Percentiles rank a stretch among this genome's conserved stretches.
These are phyloP conservation scores for Kluyveromyces marxianus DNA, from an alignment of 1,139 yeast species.

Conservation along the genomic window DNA sequence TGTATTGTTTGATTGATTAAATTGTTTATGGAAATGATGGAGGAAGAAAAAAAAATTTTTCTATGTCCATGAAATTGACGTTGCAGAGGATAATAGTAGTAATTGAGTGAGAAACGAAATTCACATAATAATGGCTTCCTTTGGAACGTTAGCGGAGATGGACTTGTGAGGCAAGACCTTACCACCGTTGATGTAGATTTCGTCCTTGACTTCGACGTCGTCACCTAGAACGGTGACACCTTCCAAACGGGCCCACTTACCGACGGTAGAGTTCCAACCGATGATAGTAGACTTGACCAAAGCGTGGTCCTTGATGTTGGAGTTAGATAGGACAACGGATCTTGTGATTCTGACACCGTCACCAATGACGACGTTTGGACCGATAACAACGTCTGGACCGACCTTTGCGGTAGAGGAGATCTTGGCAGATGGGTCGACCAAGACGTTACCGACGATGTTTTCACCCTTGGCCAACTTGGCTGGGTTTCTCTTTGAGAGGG, in stretches of 20 bases:
- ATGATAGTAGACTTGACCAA: conserved; percentile 97
- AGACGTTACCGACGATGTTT: conserved; percentile 87
- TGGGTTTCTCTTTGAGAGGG: conserved; percentile 76
- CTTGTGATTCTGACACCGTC: conserved; percentile 98
- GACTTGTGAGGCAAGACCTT: conserved; percentile 98
- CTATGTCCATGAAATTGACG: no score
- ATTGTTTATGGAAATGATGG: no score
- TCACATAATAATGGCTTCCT: conserved; percentile 96
- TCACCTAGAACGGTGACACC: conserved; percentile 98
- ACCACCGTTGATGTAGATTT: conserved; percentile 98
- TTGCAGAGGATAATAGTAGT: background rate
- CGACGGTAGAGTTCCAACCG: conserved; percentile 98
- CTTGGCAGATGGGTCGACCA: conserved; percentile 92
- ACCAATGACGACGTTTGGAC: conserved; percentile 93
- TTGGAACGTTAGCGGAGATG: conserved; percentile 92
- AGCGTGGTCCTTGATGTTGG: conserved; percentile 93
- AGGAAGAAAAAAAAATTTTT: no score
- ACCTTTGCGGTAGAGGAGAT: conserved; percentile 90
- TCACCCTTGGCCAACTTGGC: conserved; percentile 53
- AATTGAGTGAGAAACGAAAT: background rate
- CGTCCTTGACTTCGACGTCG: conserved; percentile 97
- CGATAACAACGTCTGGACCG: conserved; percentile 97
- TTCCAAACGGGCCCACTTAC: conserved; percentile 98
- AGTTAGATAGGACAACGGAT: conserved; percentile 86
- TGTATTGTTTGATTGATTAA: background rate